Percentiles rank a stretch among this genome's conserved stretches.
Conservation (phyloP, 768 basidiomycete species). For the Dentipellis fragilis region DNA sequence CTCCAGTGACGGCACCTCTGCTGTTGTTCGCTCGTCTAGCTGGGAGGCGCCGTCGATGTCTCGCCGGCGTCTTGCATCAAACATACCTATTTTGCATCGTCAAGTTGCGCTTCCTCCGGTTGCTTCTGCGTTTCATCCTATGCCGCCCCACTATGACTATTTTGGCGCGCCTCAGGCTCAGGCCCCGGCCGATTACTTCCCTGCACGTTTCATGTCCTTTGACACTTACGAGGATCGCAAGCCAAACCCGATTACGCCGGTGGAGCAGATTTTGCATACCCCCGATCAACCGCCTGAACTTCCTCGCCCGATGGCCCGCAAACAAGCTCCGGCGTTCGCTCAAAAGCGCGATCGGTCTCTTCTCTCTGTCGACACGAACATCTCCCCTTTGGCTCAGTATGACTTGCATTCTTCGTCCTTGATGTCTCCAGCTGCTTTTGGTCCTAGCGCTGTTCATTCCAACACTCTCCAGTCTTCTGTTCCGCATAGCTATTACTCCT, state of each 20-base stretch:
- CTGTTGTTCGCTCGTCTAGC: background rate
- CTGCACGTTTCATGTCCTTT: background rate
- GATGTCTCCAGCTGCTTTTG: background rate
- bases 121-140: constrained; percentile 8
- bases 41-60: constrained; percentile 19
- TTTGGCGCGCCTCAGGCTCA: constrained; percentile 3
- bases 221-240: background rate
- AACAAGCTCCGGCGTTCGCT: background rate
- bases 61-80: constrained; percentile 22
- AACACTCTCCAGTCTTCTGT: background rate
- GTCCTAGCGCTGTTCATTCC: background rate
- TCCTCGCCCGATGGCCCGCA: constrained; percentile 10
- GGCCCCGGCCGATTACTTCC: background rate
- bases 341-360: constrained; percentile 1
- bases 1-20: constrained; percentile 12
- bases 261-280: constrained; percentile 21
- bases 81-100: constrained; percentile 17
- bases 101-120: constrained; percentile 15
- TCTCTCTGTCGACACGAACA: background rate
- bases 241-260: constrained; percentile 14
- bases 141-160: constrained; percentile 3
- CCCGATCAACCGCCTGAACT: constrained; percentile 19
- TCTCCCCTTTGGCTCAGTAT: constrained; percentile 5
- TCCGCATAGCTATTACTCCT: background rate
- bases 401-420: background rate